These are phyloP conservation scores for Pyrus hybrid DNA, from an alignment of 331 rosid genomes.

Conservation along the genomic window DNA sequence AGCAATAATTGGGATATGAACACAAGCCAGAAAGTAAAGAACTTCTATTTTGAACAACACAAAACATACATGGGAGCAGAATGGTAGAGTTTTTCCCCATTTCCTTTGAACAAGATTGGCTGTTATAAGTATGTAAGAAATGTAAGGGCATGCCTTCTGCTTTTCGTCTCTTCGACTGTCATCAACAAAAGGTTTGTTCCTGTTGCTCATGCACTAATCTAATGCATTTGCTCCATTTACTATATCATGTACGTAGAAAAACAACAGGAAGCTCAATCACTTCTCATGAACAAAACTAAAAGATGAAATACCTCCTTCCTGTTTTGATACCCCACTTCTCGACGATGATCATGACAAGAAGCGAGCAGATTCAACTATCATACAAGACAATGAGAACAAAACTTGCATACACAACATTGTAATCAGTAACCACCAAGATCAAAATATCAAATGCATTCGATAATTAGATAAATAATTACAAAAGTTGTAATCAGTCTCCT, in stretches of 20 bases:
- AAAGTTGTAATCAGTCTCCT: not conserved
- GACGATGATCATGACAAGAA: not conserved
- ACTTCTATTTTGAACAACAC: not conserved
- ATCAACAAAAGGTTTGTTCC: not conserved
- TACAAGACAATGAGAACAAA: not conserved
- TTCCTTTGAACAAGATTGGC: not conserved
- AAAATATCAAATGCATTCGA: not conserved
- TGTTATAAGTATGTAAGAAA: not conserved
- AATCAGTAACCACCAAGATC: not conserved
- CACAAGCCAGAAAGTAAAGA: not conserved
- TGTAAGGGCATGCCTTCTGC: not conserved
- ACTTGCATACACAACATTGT: not conserved
- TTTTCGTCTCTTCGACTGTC: not conserved
- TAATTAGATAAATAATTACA: not conserved
- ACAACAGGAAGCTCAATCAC: too few relatives aligned
- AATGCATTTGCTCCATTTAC: not conserved
- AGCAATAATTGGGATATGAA: not conserved
- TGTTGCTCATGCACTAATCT: not conserved
- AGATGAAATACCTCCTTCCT: not conserved
- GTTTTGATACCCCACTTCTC: not conserved
- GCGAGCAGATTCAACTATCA: not conserved
- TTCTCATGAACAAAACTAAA: too few relatives aligned
- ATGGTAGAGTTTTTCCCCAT: not conserved
- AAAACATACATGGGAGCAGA: not conserved
- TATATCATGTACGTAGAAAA: not conserved